Percentiles rank a stretch among this genome's conserved stretches.
These are phyloP conservation scores for Aspergillus hortae DNA, from an alignment of 2,329 filamentous ascomycete genomes.

Conservation along the genomic window DNA sequence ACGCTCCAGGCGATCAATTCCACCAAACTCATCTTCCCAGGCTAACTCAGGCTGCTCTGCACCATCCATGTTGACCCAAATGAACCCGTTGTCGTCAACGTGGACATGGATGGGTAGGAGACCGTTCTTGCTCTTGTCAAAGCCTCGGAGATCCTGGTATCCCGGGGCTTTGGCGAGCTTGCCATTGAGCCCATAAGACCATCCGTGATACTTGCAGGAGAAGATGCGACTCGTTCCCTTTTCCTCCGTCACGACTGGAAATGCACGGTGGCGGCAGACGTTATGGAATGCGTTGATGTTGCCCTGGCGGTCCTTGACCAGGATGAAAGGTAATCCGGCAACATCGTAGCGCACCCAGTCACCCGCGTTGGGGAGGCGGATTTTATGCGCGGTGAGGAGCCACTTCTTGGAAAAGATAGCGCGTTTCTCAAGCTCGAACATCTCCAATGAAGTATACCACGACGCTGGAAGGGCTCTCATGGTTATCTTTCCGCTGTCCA, in stretches of 20 bases:
- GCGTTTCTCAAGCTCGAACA: conserved; percentile 56
- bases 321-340: conserved; percentile 55
- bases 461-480: conserved; percentile 47
- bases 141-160: conserved; percentile 53
- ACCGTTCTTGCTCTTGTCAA: conserved; percentile 53
- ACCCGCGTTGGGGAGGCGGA: conserved; percentile 49
- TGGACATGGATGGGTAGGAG: conserved; percentile 55
- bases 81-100: conserved; percentile 52
- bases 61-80: conserved; percentile 58
- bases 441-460: conserved; percentile 45
- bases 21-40: conserved; percentile 53
- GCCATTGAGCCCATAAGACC: conserved; percentile 57
- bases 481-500: conserved; percentile 24
- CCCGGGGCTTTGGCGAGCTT: conserved; percentile 58
- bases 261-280: conserved; percentile 58
- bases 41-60: conserved; percentile 44
- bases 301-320: conserved; percentile 49
- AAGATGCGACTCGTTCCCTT: conserved; percentile 51
- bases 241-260: conserved; percentile 51
- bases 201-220: conserved; percentile 59
- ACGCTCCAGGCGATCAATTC: conserved; percentile 45
- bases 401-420: conserved; percentile 57
- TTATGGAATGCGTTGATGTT: conserved; percentile 60
- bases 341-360: conserved; percentile 57
- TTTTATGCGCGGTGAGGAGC: conserved; percentile 39